Evolutionary conservation across 805 yeast genomes (phyloP), one percentile per base, ranked within the genome.

Genomic region (Spathaspora girioi): DNA sequence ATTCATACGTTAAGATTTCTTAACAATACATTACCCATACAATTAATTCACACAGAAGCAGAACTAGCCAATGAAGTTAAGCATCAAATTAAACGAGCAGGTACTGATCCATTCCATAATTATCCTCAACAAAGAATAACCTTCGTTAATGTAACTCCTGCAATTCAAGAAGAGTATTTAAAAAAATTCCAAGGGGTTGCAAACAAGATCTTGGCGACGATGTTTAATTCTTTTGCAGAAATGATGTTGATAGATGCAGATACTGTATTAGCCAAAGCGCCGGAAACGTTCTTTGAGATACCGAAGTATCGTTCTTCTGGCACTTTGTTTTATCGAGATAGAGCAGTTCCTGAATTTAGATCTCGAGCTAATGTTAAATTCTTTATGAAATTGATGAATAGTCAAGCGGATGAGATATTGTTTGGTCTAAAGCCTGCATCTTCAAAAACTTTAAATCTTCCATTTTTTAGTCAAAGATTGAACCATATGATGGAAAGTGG

Each of bases 161-260:
- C 70, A 9, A 54, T 71, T 11, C 49, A 52, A 10, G 43, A 45
- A 4, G 38, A 55, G 5, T 66, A 57, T 49, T 48, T 52, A n/a
- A 48, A 52, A 19, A 67, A 67, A 45, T 80, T 79, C 52, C 61
- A 59, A 2, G 70, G 77, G 0, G 80, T 75, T 59, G 76, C 75
- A 44, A 78, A 75, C 59, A 80, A 80, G 56, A 66, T 80, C 47
- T 55, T 79, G 38, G 79, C 83, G 0, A 59, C 76, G 2, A 54
- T 77, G 43, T 80, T 79, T 64, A 67, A 68, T 47, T 74, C 82
- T 7, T 81, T 81, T 57, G 73, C 75, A 38, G 82, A 79, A 55
- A 70, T 73, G 41, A 64, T 82, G 10, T 65, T 82, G 27, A 51
- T 82, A n/a, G 87, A 82, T 57, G 83, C 84, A 2, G 83, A 78